These are phyloP conservation scores for Quercus wislizeni DNA, from an alignment of 306 rosid genomes.

Conservation along the genomic window DNA sequence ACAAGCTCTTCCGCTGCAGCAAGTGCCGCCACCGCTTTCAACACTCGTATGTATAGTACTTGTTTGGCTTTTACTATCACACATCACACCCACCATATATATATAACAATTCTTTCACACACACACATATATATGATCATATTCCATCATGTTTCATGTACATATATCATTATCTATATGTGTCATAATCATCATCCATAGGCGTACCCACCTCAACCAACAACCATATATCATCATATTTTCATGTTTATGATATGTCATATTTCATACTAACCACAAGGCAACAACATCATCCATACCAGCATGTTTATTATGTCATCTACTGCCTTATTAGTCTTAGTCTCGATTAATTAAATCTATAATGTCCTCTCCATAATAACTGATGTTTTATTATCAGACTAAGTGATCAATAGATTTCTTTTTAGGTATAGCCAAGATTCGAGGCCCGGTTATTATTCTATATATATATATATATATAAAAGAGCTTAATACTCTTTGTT, in stretches of 20 bases:
- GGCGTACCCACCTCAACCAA: not conserved
- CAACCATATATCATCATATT: not conserved
- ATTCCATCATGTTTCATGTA: not conserved
- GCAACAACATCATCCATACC: not conserved
- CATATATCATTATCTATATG: not conserved
- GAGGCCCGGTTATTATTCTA: no score
- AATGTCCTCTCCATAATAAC: no score
- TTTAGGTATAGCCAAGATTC: no score
- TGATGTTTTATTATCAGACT: no score
- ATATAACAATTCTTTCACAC: not conserved
- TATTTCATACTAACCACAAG: not conserved
- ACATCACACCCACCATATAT: constrained; percentile 4
- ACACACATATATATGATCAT: not conserved
- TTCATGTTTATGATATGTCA: not conserved
- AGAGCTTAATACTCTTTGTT: not conserved
- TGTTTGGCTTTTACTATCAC: not conserved
- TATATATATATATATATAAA: no score
- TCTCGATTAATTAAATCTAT: no score
- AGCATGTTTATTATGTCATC: not conserved
- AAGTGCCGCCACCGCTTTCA: constrained; percentile 82
- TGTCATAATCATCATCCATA: not conserved
- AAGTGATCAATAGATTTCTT: no score
- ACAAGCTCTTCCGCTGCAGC: constrained; percentile 95
- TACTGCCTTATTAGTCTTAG: not conserved
- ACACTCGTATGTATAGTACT: constrained; percentile 56